Percentiles rank a stretch among this genome's conserved stretches.
These are phyloP conservation scores for Cordyceps fumosorosea DNA, from an alignment of 2,329 filamentous ascomycete genomes.

Conservation along the genomic window DNA sequence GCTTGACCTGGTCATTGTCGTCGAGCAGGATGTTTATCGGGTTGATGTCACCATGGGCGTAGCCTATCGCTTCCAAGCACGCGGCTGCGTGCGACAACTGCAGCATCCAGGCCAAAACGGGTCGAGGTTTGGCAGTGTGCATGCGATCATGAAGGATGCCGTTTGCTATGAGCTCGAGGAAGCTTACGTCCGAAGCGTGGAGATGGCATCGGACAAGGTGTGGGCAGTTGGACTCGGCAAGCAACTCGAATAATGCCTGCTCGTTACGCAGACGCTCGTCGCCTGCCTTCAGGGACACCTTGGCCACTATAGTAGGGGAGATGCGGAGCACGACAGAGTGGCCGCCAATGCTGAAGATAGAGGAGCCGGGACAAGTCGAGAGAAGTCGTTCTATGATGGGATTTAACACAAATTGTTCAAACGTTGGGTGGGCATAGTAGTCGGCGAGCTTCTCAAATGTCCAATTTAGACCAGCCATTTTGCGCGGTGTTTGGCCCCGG, in stretches of 20 bases:
- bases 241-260: conserved; percentile 15
- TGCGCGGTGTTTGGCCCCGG: neutral
- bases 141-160: conserved; percentile 16
- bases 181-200: conserved; percentile 14
- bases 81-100: conserved; percentile 15
- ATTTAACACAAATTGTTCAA: conserved; percentile 10
- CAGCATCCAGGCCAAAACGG: conserved; percentile 15
- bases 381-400: conserved; percentile 14
- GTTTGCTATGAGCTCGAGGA: conserved; percentile 15
- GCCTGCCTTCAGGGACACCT: conserved; percentile 15
- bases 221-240: conserved; percentile 11
- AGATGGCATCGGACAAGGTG: conserved; percentile 14
- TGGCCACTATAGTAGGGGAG: conserved; percentile 16
- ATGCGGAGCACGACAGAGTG: conserved; percentile 17
- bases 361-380: conserved; percentile 12
- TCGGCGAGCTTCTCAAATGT: neutral
- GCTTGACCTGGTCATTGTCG: conserved; percentile 14
- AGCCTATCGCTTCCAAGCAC: conserved; percentile 15
- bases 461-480: conserved; percentile 5
- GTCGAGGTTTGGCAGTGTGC: conserved; percentile 11
- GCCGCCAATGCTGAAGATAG: conserved; percentile 15
- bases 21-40: conserved; percentile 18
- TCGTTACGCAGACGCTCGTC: conserved; percentile 15
- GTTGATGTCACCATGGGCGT: conserved; percentile 17
- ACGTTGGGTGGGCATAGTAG: neutral